Evolutionary conservation across 2,329 filamentous ascomycete genomes (phyloP).

Genomic region (Phyllachora maydis): DNA sequence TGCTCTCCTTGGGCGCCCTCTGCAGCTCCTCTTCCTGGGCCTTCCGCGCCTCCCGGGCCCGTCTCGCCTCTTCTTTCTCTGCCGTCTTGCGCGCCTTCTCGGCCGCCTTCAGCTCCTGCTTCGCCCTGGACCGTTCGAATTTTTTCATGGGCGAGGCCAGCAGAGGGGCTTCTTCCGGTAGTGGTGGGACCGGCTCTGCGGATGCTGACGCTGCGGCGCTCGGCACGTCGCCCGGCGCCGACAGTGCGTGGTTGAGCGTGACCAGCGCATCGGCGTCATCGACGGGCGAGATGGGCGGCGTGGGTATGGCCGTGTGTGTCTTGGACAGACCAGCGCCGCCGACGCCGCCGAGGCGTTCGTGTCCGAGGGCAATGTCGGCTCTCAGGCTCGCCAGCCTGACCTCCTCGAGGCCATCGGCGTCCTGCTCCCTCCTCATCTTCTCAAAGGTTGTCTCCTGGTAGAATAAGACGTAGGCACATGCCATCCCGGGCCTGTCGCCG

Average conservation of each 20-base stretch:
- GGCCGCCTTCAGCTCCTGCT: conserved; percentile 34
- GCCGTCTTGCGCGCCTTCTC: conserved; percentile 25
- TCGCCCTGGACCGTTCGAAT: conserved; percentile 40
- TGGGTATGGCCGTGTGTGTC: conserved; percentile 20
- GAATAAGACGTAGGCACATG: conserved; percentile 91
- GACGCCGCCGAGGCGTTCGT: conserved; percentile 23
- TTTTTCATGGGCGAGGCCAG: too few relatives aligned
- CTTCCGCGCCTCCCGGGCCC: conserved; percentile 18
- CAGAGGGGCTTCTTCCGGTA: conserved; percentile 5
- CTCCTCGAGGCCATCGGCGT: conserved; percentile 53
- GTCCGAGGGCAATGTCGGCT: conserved; percentile 31
- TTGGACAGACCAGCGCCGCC: conserved; percentile 20
- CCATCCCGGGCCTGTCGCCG: conserved; percentile 74
- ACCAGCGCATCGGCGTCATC: conserved; percentile 30
- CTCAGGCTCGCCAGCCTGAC: conserved; percentile 32
- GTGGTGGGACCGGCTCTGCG: conserved; percentile 7
- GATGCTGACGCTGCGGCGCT: conserved; percentile 4
- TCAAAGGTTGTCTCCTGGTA: conserved; percentile 77
- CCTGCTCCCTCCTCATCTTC: conserved; percentile 55
- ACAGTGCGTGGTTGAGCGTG: conserved; percentile 43
- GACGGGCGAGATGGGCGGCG: conserved; percentile 22
- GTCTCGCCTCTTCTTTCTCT: conserved; percentile 17
- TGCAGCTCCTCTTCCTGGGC: conserved; percentile 41
- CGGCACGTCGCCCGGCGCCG: conserved; percentile 27
- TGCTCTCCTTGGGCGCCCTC: conserved; percentile 45